Conservation (phyloP, 805 yeast genomes). For the Metschnikowia peoriensis region DNA sequence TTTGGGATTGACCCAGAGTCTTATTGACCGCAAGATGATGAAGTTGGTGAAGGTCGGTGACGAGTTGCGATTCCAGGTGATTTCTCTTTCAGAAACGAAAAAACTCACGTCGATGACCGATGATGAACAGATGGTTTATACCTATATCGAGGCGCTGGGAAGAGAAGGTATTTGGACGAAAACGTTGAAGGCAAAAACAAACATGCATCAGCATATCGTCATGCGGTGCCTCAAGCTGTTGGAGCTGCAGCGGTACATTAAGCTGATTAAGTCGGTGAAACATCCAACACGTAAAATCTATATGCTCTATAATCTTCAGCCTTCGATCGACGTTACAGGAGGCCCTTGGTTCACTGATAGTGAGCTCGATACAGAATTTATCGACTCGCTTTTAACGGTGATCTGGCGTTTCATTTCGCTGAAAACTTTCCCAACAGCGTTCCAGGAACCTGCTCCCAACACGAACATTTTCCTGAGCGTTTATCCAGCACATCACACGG, state of each 20-base stretch:
- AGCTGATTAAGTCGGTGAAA: conserved; percentile 86
- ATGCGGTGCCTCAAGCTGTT: conserved; percentile 74
- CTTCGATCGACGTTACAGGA: conserved; percentile 94
- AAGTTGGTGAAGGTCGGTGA: conserved; percentile 68
- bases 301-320: conserved; percentile 91
- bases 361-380: conserved; percentile 91
- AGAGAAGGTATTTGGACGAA: conserved; percentile 97
- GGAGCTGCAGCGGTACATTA: conserved; percentile 80
- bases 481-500: conserved; percentile 57
- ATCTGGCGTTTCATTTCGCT: conserved; percentile 85
- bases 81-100: conserved; percentile 68
- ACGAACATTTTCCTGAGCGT: conserved; percentile 44
- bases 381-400: conserved; percentile 76
- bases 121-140: conserved; percentile 89
- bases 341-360: conserved; percentile 99
- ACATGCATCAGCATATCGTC: conserved; percentile 89
- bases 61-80: conserved; percentile 72
- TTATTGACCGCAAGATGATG: conserved; percentile 57
- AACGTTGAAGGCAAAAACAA: conserved; percentile 83
- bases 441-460: conserved; percentile 40
- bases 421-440: conserved; percentile 72
- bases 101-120: conserved; percentile 74
- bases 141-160: conserved; percentile 88
- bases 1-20: conserved; percentile 49
- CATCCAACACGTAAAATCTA: conserved; percentile 93